Percentiles rank a stretch among this genome's conserved stretches.
Conservation (phyloP, 306 rosid genomes). For the Gastrolobium bilobum region DNA sequence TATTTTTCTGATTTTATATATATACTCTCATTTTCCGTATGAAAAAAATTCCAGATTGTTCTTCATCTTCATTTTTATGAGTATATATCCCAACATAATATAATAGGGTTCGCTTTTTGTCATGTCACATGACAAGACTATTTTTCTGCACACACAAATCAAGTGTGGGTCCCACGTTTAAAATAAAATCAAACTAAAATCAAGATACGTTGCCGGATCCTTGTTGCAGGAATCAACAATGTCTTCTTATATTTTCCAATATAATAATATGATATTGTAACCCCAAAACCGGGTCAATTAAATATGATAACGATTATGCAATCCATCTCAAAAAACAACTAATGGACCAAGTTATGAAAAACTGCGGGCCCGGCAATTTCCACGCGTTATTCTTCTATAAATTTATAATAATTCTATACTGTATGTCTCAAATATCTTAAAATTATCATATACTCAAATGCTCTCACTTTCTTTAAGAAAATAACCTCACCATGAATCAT, state of each 20-base stretch:
- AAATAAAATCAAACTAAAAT: too few species aligned
- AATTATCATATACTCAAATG: slow-evolving; percentile 1
- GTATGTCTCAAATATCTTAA: slow-evolving; percentile 9
- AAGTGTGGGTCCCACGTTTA: too few species aligned
- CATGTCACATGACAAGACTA: too few species aligned
- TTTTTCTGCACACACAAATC: too few species aligned
- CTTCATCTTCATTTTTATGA: not conserved
- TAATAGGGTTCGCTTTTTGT: too few species aligned
- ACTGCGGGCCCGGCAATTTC: slow-evolving; percentile 26
- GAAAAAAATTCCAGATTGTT: slow-evolving; percentile 11
- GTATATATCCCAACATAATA: not conserved
- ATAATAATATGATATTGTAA: not conserved
- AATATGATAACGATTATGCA: not conserved
- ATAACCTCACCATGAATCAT: slow-evolving; percentile 32
- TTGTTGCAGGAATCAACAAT: too few species aligned
- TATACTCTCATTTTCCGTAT: not conserved
- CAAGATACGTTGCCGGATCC: too few species aligned
- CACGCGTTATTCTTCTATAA: not conserved
- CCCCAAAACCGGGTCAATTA: slow-evolving; percentile 34
- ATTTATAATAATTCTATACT: not conserved
- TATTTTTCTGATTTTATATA: not conserved
- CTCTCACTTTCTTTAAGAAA: slow-evolving; percentile 11
- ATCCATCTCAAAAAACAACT: slow-evolving; percentile 33
- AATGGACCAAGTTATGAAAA: slow-evolving; percentile 24
- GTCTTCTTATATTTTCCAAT: too few species aligned